Evolutionary conservation across 768 basidiomycete species (phyloP), one percentile per base, ranked within the genome.

Genomic region (Mycena floridula): DNA sequence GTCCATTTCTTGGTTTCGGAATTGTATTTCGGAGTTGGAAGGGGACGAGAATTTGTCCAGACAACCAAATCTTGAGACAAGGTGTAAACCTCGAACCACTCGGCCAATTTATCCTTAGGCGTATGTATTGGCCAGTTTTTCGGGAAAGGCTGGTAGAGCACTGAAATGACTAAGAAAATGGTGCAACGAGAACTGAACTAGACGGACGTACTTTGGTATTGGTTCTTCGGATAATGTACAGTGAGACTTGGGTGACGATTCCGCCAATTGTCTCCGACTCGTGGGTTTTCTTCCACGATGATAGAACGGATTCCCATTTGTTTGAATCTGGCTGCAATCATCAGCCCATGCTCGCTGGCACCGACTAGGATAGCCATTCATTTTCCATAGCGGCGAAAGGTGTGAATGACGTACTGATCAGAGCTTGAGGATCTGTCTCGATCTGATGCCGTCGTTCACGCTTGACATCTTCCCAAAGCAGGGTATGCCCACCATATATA

Each of bases 261-360:
- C 45, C 79, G 64, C 82, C 80, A 82, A 50, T 71, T 73, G 50
- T 82, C 79, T 0, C 82, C 82, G 1, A 81, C 55, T 3, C 75
- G 61, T 5, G 61, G 38, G 42, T 80, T 73, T 50, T 65, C 67
- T 51, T 89, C 85, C 23, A 86, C 61, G 11, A 85, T 59, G 7
- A 90, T 61, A 1, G 72, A 63, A 1, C 65, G 53, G 12, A 89
- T 60, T n/a, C n/a, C n/a, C n/a, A n/a, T n/a, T n/a, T n/a, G n/a
- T n/a, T n/a, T n/a, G n/a, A n/a, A n/a, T n/a, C n/a, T n/a, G n/a
- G n/a, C n/a, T n/a, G n/a, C n/a, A n/a, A n/a, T n/a, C n/a, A n/a
- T n/a, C n/a, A n/a, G n/a, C 73, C 77, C 15, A 70, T 46, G 59
- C 43, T 69, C 66, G 0, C n/a, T n/a, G n/a, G n/a, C n/a, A n/a